phyloP scores from a whole-genome alignment of 2,329 filamentous ascomycete species.

The Pezicula radicicola region DNA sequence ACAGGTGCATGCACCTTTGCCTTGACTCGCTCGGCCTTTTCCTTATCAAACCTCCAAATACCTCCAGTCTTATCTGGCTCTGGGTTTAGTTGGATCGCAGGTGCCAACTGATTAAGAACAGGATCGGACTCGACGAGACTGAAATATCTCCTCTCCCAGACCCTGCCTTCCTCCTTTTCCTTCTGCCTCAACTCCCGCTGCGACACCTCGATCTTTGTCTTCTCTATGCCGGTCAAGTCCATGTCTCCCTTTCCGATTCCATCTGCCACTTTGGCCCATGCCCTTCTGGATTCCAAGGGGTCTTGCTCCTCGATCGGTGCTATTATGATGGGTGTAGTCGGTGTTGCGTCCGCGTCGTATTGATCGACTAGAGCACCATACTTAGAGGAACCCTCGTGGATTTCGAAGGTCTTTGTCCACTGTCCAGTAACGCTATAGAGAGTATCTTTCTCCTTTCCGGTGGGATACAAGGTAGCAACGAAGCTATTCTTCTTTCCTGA shows the following conservation, averaged over 20 bases:
- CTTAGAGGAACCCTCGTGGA: constrained; percentile 64
- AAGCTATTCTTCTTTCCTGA: constrained; percentile 95
- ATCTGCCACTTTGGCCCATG: constrained; percentile 82
- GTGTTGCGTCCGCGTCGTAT: constrained; percentile 56
- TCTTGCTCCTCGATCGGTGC: constrained; percentile 76
- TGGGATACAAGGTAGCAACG: constrained; percentile 68
- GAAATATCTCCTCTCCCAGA: constrained; percentile 88
- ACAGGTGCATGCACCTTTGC: neutral
- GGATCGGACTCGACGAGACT: constrained; percentile 45
- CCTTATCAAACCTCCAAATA: constrained; percentile 64
- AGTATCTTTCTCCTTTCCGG: constrained; percentile 68
- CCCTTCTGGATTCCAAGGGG: constrained; percentile 80
- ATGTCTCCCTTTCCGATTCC: constrained; percentile 82
- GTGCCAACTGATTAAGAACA: constrained; percentile 38
- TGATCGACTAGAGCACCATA: constrained; percentile 52
- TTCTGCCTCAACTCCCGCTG: constrained; percentile 74
- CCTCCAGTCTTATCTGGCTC: constrained; percentile 66
- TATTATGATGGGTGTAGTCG: constrained; percentile 67
- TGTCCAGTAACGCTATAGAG: constrained; percentile 83
- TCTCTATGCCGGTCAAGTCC: constrained; percentile 74
- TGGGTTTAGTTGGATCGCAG: constrained; percentile 33
- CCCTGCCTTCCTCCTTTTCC: constrained; percentile 70
- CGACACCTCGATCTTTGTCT: constrained; percentile 84
- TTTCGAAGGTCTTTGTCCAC: constrained; percentile 81
- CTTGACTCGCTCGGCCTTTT: constrained; percentile 20